Percentiles rank a stretch among this genome's conserved stretches.
These are phyloP conservation scores for Westerdykella sp. DNA, from an alignment of 2,329 filamentous ascomycete species.

Conservation along the genomic window DNA sequence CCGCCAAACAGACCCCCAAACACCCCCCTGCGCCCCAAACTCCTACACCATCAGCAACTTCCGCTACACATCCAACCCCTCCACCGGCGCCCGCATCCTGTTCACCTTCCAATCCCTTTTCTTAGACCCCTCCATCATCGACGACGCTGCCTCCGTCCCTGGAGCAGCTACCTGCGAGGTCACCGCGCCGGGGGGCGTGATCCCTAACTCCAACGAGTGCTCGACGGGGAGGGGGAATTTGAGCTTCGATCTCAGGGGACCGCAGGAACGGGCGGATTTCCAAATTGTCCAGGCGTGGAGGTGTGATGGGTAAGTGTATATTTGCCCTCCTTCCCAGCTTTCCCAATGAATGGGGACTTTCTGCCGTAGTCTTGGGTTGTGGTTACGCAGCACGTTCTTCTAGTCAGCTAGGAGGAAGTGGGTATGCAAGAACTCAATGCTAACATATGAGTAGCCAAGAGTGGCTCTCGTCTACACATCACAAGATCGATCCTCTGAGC, in stretches of 20 bases:
- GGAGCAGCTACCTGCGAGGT: constrained; percentile 15
- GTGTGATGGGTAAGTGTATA: constrained; percentile 21
- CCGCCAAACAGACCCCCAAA: constrained; percentile 6
- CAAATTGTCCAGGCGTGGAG: constrained; percentile 25
- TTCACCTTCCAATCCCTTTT: constrained; percentile 23
- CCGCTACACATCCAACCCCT: constrained; percentile 6
- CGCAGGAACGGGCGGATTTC: constrained; percentile 16
- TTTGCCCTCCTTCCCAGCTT: neutral
- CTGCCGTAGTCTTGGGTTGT: no score
- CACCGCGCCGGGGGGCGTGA: constrained; percentile 2
- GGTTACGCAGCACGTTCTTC: no score
- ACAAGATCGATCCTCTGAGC: constrained; percentile 9
- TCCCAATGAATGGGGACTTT: no score
- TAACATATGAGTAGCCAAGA: constrained; percentile 3
- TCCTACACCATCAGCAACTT: constrained; percentile 24
- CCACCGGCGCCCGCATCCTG: constrained; percentile 11
- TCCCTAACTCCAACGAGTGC: constrained; percentile 21
- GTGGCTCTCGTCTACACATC: constrained; percentile 17
- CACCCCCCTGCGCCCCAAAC: constrained; percentile 16
- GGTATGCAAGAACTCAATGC: neutral
- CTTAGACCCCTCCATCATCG: constrained; percentile 7
- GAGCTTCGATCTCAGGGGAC: constrained; percentile 16
- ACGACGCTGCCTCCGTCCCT: constrained; percentile 11
- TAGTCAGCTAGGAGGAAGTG: no score
- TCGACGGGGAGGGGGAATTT: constrained; percentile 13